Conservation (phyloP, 2,329 filamentous ascomycete genomes). For the Exophiala xenobiotica region DNA sequence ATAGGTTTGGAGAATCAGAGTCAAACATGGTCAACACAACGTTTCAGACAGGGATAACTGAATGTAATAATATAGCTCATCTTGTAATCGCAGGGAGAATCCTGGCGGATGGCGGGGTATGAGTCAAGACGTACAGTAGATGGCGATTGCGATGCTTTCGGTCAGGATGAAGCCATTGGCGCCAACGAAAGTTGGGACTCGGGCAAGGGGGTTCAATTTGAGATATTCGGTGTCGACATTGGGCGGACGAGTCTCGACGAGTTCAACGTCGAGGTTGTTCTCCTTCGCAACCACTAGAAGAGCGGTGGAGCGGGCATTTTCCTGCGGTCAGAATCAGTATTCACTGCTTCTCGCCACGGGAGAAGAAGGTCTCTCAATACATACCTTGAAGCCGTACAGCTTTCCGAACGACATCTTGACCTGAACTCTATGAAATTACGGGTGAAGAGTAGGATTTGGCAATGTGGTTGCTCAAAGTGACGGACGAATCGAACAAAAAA, state of each 20-base stretch:
- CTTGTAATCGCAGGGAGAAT: slow-evolving; percentile 43
- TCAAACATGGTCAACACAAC: slow-evolving; percentile 87
- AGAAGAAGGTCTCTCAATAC: slow-evolving; percentile 37
- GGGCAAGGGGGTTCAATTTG: slow-evolving; percentile 82
- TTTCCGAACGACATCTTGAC: slow-evolving; percentile 93
- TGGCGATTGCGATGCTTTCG: slow-evolving; percentile 90
- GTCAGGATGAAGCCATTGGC: slow-evolving; percentile 85
- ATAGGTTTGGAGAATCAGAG: slow-evolving; percentile 59
- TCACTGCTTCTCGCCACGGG: slow-evolving; percentile 23
- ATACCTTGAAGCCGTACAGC: slow-evolving; percentile 84
- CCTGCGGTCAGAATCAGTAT: slow-evolving; percentile 26
- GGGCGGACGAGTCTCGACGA: slow-evolving; percentile 68
- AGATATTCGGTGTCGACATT: slow-evolving; percentile 72
- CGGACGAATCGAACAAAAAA: too few species aligned
- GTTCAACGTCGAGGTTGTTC: slow-evolving; percentile 89
- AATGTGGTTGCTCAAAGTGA: background rate
- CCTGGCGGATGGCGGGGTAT: slow-evolving; percentile 20
- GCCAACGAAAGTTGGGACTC: slow-evolving; percentile 90
- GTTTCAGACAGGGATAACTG: slow-evolving; percentile 99
- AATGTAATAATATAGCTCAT: slow-evolving; percentile 68
- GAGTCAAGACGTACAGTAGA: slow-evolving; percentile 77
- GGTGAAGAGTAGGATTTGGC: background rate
- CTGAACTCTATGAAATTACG: slow-evolving; percentile 15
- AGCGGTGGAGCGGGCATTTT: slow-evolving; percentile 28
- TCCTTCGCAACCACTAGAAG: slow-evolving; percentile 95